Conservation (phyloP, 441 rosid genomes). For the Macaranga tanarius region DNA sequence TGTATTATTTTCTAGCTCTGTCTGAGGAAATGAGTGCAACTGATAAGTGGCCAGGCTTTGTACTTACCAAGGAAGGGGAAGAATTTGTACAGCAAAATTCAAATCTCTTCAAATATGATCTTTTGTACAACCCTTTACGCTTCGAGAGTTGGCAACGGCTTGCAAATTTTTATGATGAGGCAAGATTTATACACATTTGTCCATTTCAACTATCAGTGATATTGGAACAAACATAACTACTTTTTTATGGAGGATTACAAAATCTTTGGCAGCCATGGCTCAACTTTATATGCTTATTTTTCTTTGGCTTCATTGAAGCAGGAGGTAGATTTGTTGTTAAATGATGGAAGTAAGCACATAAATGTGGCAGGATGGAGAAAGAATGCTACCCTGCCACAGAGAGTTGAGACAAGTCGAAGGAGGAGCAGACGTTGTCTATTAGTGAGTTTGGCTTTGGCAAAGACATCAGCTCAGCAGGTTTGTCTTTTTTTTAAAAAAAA, state of each 20-base stretch:
- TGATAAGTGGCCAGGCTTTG: constrained; percentile 99
- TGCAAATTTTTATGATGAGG: constrained; percentile 98
- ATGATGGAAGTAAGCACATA: constrained; percentile 99
- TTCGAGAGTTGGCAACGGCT: constrained; percentile 98
- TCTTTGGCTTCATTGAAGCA: constrained; percentile 42
- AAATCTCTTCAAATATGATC: constrained; percentile 86
- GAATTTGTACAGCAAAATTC: constrained; percentile 97
- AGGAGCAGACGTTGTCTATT: constrained; percentile 95
- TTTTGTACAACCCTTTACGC: constrained; percentile 84
- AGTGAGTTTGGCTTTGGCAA: constrained; percentile 95
- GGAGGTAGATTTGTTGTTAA: constrained; percentile 98
- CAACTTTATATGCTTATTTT: constrained; percentile 28
- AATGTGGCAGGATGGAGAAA: constrained; percentile 96
- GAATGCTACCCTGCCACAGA: constrained; percentile 67
- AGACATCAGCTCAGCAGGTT: constrained; percentile 87
- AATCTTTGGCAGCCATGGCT: constrained; percentile 17
- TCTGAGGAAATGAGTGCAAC: constrained; percentile 97
- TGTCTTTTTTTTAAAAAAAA: constrained; percentile 20
- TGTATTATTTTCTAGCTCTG: constrained; percentile 86
- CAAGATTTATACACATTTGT: constrained; percentile 34
- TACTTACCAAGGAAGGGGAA: constrained; percentile 97
- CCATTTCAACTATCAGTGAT: constrained; percentile 15
- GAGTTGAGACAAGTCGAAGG: constrained; percentile 96
- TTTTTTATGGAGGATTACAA: constrained; percentile 3
- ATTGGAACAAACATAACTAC: not conserved